A percentile compares a stretch with the other conserved stretches of the same genome.
These are phyloP conservation scores for Ascodesmis nigricans DNA, from an alignment of 495 filamentous ascomycete species.

Conservation along the genomic window DNA sequence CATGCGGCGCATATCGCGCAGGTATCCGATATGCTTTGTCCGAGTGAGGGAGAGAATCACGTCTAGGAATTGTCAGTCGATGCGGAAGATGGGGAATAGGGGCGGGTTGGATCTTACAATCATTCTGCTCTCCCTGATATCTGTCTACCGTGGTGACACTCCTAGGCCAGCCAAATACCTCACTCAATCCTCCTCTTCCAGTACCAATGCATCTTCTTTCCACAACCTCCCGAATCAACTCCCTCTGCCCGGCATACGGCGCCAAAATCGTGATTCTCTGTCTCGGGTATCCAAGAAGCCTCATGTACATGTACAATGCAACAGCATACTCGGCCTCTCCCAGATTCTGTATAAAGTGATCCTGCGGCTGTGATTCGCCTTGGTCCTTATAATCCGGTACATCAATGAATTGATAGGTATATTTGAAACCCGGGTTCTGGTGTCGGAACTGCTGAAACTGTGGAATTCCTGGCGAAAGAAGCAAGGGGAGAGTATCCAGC, in stretches of 20 bases:
- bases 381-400: conserved; percentile 81
- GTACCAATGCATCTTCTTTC: conserved; percentile 65
- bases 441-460: conserved; percentile 44
- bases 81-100: neutral
- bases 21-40: conserved; percentile 74
- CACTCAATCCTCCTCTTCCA: too few relatives aligned
- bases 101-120: conserved; percentile 41
- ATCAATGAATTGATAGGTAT: conserved; percentile 94
- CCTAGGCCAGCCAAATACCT: conserved; percentile 74
- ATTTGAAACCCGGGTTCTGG: conserved; percentile 79
- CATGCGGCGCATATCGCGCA: conserved; percentile 78
- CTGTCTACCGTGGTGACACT: conserved; percentile 91
- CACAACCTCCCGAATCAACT: conserved; percentile 75
- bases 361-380: conserved; percentile 77
- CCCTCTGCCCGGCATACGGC: conserved; percentile 86
- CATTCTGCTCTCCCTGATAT: conserved; percentile 98
- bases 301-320: conserved; percentile 93
- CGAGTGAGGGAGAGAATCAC: conserved; percentile 81
- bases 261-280: conserved; percentile 74
- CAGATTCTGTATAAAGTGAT: conserved; percentile 92
- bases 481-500: conserved; percentile 56
- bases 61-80: conserved; percentile 36
- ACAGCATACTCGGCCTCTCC: conserved; percentile 95
- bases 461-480: too few relatives aligned
- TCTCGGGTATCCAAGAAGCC: conserved; percentile 85